These are phyloP conservation scores for Komagataella populi DNA, from an alignment of 805 yeast species.

Conservation along the genomic window DNA sequence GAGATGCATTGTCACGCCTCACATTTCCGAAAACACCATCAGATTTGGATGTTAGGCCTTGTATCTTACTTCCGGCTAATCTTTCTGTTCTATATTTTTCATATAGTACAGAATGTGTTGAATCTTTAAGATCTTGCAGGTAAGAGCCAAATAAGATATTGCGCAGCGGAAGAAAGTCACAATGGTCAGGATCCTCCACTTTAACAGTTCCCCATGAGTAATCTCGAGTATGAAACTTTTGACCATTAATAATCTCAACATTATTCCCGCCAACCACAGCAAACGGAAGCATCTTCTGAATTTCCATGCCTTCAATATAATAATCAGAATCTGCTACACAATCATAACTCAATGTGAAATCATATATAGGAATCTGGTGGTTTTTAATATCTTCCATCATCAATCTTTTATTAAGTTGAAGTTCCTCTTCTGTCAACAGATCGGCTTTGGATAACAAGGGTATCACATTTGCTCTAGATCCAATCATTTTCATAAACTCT, in stretches of 20 bases:
- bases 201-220: constrained; percentile 82
- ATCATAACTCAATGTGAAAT: constrained; percentile 15
- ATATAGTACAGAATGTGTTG: constrained; percentile 66
- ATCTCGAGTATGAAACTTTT: constrained; percentile 60
- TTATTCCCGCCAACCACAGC: constrained; percentile 85
- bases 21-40: not conserved
- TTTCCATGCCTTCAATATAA: not conserved
- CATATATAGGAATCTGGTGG: constrained; percentile 13
- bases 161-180: constrained; percentile 69
- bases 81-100: constrained; percentile 63
- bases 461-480: constrained; percentile 61
- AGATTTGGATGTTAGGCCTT: constrained; percentile 3
- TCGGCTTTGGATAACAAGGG: constrained; percentile 81
- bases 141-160: constrained; percentile 66
- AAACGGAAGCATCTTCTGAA: constrained; percentile 48
- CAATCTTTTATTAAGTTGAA: constrained; percentile 25
- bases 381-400: constrained; percentile 27
- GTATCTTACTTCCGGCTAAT: constrained; percentile 22
- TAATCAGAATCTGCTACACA: not conserved
- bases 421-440: constrained; percentile 44
- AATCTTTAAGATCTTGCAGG: constrained; percentile 63
- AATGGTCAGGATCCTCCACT: constrained; percentile 68
- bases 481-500: constrained; percentile 51
- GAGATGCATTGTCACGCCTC: not conserved
- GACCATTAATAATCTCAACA: constrained; percentile 55